phyloP scores from a whole-genome alignment of 1,284 basidiomycete genomes.

The Papiliotrema fonsecae region DNA sequence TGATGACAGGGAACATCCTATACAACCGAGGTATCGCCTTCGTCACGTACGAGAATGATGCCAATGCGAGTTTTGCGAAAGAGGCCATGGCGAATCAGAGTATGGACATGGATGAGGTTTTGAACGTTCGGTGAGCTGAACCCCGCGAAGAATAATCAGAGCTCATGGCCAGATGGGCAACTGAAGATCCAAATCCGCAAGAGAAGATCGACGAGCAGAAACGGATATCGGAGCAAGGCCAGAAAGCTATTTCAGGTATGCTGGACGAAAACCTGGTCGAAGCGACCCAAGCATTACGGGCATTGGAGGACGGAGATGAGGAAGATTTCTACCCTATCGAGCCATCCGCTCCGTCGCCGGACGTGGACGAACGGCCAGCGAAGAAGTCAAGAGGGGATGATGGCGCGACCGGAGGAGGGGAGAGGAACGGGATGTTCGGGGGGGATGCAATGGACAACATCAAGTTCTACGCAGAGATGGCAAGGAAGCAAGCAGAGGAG shows the following conservation, averaged over 20 bases:
- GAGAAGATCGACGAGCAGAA: conserved; percentile 78
- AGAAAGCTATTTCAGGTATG: conserved; percentile 66
- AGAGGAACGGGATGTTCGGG: conserved; percentile 58
- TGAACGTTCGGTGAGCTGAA: conserved; percentile 73
- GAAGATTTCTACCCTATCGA: conserved; percentile 47
- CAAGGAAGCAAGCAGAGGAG: conserved; percentile 32
- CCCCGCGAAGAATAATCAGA: not conserved
- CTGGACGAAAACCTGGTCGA: conserved; percentile 75
- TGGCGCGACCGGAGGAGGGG: conserved; percentile 35
- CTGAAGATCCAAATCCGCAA: conserved; percentile 89
- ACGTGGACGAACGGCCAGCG: conserved; percentile 40
- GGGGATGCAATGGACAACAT: conserved; percentile 77
- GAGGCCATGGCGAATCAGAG: conserved; percentile 99
- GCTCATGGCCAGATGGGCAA: conserved; percentile 63
- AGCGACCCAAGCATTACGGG: conserved; percentile 72
- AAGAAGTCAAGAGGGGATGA: conserved; percentile 41
- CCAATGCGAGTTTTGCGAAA: conserved; percentile 91
- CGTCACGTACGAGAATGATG: conserved; percentile 86
- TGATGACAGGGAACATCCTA: conserved; percentile 69
- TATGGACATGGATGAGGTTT: conserved; percentile 92
- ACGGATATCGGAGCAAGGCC: conserved; percentile 72
- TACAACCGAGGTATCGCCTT: conserved; percentile 95
- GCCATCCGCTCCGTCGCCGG: conserved; percentile 13
- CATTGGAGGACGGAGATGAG: conserved; percentile 63
- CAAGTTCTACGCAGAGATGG: conserved; percentile 60